Evolutionary conservation across 805 yeast species (phyloP), one percentile per base, ranked within the genome.

Genomic region (Metschnikowia noctiluminum): DNA sequence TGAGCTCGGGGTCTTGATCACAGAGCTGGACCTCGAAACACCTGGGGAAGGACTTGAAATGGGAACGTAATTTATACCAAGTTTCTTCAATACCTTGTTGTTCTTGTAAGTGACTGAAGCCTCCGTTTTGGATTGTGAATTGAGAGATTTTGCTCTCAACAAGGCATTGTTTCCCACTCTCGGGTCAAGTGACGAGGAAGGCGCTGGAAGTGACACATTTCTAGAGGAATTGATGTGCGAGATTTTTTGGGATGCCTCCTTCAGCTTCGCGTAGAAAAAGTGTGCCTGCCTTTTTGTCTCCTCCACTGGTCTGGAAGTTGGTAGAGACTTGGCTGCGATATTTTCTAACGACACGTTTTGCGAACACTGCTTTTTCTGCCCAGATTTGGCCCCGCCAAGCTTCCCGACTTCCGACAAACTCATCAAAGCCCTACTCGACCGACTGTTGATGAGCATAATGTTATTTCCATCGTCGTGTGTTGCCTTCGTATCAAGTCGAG

Each of bases 1-100:
- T 0, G 75, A 69, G 35, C 72, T 68, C 8, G 76, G 70, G 8
- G 74, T 69, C 52, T 71, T 71, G 40, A 65, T 43, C 35, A 56
- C 54, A 6, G 59, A 48, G 48, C 56, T 56, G 9, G 60, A 54
- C 6, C 57, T 51, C 2, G 58, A 52, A 54, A 61, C 46, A 3
- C 41, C 8, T 31, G 50, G 41, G 48, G 45, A 53, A 43, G 40
- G 49, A 16, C 56, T 44, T 27, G 45, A 21, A 13, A 61, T 45
- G 37, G 58, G 44, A 38, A 47, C 39, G 41, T 64, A 56, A 28
- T 66, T 70, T 40, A 71, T 70, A 1, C 77, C 77, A 39, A 71
- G 56, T 43, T 64, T 66, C 35, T 69, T 69, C 46, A 71, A 62
- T 2, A 70, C 73, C 38, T 60, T 62, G 12, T 62, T 50, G 45